Conservation (phyloP, 1,284 basidiomycete genomes). For the Spongiforma sp. region DNA sequence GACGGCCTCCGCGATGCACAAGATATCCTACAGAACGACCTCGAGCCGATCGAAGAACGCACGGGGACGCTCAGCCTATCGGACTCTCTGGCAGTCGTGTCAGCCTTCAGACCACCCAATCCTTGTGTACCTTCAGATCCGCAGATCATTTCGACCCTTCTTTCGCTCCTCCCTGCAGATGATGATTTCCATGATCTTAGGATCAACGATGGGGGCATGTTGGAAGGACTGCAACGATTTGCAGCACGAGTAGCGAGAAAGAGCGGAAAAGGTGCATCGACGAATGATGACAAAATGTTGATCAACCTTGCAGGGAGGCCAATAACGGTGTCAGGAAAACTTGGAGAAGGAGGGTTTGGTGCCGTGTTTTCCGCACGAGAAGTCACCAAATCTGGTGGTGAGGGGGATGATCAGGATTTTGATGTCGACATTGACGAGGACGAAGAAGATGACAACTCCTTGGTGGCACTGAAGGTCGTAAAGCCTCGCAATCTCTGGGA, state of each 20-base stretch:
- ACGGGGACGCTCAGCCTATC: conserved; percentile 65
- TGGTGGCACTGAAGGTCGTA: conserved; percentile 93
- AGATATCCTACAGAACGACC: conserved; percentile 37
- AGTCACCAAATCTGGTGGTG: conserved; percentile 41
- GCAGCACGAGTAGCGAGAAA: conserved; percentile 58
- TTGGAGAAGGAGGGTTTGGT: conserved; percentile 98
- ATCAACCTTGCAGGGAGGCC: conserved; percentile 61
- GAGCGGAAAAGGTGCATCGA: conserved; percentile 44
- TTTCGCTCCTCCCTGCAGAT: conserved; percentile 72
- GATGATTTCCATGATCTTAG: conserved; percentile 72
- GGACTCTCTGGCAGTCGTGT: conserved; percentile 63
- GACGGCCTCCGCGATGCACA: conserved; percentile 19
- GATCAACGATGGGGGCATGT: conserved; percentile 55
- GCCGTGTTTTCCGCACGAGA: conserved; percentile 88
- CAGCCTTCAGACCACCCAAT: conserved; percentile 76
- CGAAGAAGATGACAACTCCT: conserved; percentile 58
- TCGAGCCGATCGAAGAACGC: conserved; percentile 50
- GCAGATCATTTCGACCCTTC: conserved; percentile 65
- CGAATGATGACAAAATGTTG: conserved; percentile 48
- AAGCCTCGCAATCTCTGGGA: conserved; percentile 93
- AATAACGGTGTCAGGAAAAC: conserved; percentile 81
- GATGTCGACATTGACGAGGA: conserved; percentile 64
- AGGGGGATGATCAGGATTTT: conserved; percentile 59
- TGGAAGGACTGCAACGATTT: conserved; percentile 74
- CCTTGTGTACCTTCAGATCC: conserved; percentile 90